These are phyloP conservation scores for Rutstroemia sp. DNA, from an alignment of 2,329 filamentous ascomycete species.

Conservation along the genomic window DNA sequence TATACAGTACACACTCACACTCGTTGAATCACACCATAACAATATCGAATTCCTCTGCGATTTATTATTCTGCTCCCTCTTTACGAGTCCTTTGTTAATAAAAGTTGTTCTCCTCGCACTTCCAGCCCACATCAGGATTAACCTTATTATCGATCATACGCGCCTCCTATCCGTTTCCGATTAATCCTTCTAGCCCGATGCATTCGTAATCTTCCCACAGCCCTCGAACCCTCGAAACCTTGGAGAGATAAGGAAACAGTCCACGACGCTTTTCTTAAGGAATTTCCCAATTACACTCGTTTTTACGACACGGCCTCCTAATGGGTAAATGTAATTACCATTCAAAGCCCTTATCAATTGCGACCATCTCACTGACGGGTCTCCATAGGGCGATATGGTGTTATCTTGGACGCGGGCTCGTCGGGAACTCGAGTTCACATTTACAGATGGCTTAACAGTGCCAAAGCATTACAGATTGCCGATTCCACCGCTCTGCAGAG, in stretches of 20 bases:
- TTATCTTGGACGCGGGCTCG: conserved; percentile 95
- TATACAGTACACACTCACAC: background rate
- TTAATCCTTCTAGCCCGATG: background rate
- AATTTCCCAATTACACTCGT: background rate
- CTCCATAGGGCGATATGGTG: conserved; percentile 61
- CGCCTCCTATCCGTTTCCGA: background rate
- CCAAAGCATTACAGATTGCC: conserved; percentile 56
- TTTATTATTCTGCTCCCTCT: too few relatives aligned
- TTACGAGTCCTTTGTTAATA: too few relatives aligned
- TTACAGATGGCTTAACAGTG: conserved; percentile 83
- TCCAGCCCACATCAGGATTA: too few relatives aligned
- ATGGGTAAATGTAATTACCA: conserved; percentile 10
- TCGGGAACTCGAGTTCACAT: conserved; percentile 93
- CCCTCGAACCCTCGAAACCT: background rate
- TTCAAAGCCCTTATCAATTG: background rate
- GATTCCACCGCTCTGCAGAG: conserved; percentile 52
- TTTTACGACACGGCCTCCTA: background rate
- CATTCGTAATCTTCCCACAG: background rate
- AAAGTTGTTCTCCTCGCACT: too few relatives aligned
- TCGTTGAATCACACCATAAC: background rate
- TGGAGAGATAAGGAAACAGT: background rate
- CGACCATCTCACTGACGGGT: background rate
- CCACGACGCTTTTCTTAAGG: background rate
- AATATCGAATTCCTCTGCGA: too few relatives aligned
- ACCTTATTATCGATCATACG: background rate